phyloP scores from a whole-genome alignment of 139 green algal species.

The Chlamydomonas sp. region DNA sequence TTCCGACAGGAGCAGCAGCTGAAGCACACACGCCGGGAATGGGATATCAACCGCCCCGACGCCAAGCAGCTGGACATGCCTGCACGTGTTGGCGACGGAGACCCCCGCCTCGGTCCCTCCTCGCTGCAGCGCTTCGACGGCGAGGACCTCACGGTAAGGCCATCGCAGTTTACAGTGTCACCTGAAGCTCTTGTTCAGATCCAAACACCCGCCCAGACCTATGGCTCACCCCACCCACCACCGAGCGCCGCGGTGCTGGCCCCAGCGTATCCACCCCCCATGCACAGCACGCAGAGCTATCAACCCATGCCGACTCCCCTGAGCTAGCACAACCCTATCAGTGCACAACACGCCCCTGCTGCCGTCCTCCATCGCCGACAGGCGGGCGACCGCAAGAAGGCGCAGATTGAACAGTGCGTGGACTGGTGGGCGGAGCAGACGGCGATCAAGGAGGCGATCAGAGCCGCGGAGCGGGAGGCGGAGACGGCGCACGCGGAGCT shows the following conservation, averaged over 20 bases:
- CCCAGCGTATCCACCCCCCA: neutral
- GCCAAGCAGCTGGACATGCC: slow-evolving; percentile 62
- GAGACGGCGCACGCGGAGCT: slow-evolving; percentile 59
- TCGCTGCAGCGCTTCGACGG: slow-evolving; percentile 77
- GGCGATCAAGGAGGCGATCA: slow-evolving; percentile 54
- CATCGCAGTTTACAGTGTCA: neutral
- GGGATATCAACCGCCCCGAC: slow-evolving; percentile 81
- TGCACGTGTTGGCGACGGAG: slow-evolving; percentile 73
- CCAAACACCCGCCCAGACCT: neutral
- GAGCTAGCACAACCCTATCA: neutral
- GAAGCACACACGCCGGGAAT: slow-evolving; percentile 68
- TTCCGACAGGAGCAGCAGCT: slow-evolving; percentile 66
- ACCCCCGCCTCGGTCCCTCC: slow-evolving; percentile 63
- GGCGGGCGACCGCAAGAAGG: slow-evolving; percentile 58
- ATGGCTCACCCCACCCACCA: neutral
- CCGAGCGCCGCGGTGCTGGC: neutral
- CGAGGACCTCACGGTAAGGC: slow-evolving; percentile 73
- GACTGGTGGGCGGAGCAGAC: slow-evolving; percentile 76
- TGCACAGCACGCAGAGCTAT: neutral
- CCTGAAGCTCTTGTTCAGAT: too few relatives aligned
- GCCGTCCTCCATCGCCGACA: slow-evolving; percentile 6
- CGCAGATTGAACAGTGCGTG: slow-evolving; percentile 71
- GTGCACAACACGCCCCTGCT: neutral
- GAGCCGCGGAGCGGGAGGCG: slow-evolving; percentile 45
- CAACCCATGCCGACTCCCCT: neutral